phyloP scores from a whole-genome alignment of 2,329 filamentous ascomycete genomes.

The Zalaria sp. region DNA sequence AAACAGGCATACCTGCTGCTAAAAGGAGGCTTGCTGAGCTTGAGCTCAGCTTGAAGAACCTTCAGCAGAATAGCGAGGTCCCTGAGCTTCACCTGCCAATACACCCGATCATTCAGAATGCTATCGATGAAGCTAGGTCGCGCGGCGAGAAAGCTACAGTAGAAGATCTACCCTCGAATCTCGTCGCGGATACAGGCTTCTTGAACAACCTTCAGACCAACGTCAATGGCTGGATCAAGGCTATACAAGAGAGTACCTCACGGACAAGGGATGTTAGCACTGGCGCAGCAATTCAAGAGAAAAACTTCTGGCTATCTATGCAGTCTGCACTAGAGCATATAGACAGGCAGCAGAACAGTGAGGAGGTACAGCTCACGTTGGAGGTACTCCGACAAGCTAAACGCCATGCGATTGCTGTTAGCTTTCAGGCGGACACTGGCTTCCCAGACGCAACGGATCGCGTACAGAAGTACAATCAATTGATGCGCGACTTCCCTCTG shows the following conservation, averaged over 20 bases:
- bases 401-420: conserved; percentile 93
- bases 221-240: conserved; percentile 97
- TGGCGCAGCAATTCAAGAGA: conserved; percentile 84
- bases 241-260: conserved; percentile 91
- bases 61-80: conserved; percentile 97
- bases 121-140: conserved; percentile 59
- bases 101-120: conserved; percentile 75
- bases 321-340: conserved; percentile 86
- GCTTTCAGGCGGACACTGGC: conserved; percentile 90
- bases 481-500: conserved; percentile 95
- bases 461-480: conserved; percentile 96
- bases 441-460: conserved; percentile 91
- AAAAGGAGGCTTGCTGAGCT: conserved; percentile 95
- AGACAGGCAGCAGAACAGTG: conserved; percentile 72
- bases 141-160: conserved; percentile 56
- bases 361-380: conserved; percentile 80
- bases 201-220: conserved; percentile 87
- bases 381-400: conserved; percentile 95
- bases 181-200: conserved; percentile 81
- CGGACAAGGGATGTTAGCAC: conserved; percentile 71
- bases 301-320: conserved; percentile 98
- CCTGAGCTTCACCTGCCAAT: conserved; percentile 79
- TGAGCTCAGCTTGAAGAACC: conserved; percentile 74
- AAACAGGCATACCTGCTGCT: conserved; percentile 90
- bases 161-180: conserved; percentile 58